Conservation (phyloP, 2,329 filamentous ascomycete species). For the Stagonosporopsis vannaccii region DNA sequence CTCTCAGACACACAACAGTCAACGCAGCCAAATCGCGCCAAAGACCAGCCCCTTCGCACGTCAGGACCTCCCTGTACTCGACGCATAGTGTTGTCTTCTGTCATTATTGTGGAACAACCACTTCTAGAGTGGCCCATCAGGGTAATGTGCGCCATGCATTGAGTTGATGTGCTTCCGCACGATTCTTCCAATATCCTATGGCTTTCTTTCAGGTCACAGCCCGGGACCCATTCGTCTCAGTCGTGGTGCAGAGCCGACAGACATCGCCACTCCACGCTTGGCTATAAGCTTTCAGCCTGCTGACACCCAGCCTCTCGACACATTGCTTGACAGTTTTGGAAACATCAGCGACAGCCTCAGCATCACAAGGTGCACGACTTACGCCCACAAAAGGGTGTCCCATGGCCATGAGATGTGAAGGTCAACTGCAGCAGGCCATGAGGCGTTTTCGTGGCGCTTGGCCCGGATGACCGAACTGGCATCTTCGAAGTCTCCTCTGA, state of each 20-base stretch:
- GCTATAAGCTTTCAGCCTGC: constrained; percentile 3
- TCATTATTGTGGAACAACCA: too few species aligned
- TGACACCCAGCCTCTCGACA: constrained; percentile 3
- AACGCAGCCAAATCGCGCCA: background rate
- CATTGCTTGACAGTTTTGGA: background rate
- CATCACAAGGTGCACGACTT: constrained; percentile 8
- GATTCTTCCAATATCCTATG: background rate
- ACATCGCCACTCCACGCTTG: background rate
- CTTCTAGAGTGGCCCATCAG: background rate
- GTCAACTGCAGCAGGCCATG: background rate
- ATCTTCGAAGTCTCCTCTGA: background rate
- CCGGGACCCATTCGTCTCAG: background rate
- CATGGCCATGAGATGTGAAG: background rate
- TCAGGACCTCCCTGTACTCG: background rate
- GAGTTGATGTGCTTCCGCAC: background rate
- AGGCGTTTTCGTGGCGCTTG: constrained; percentile 1
- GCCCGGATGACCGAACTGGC: background rate
- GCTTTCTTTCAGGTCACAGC: background rate
- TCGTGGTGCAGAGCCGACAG: background rate
- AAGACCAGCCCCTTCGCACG: background rate
- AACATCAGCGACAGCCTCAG: background rate
- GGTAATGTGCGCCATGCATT: background rate
- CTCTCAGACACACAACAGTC: background rate
- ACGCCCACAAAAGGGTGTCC: background rate
- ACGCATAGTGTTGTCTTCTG: background rate